These are phyloP conservation scores for Scleroderma bovista DNA, from an alignment of 768 basidiomycete genomes.

Conservation along the genomic window DNA sequence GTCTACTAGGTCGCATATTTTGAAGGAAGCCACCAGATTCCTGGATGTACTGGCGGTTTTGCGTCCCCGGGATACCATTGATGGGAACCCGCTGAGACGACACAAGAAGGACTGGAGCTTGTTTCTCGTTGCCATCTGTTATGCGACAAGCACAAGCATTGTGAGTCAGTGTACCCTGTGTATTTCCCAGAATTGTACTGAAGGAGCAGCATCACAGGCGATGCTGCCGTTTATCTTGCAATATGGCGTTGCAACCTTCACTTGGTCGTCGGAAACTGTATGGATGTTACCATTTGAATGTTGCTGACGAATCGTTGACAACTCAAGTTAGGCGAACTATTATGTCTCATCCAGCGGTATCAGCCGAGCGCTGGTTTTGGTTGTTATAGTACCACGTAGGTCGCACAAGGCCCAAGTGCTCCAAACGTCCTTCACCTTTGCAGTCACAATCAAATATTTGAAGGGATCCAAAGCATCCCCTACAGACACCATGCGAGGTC, in stretches of 20 bases:
- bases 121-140: slow-evolving; percentile 47
- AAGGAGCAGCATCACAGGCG: slow-evolving; percentile 35
- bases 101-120: slow-evolving; percentile 60
- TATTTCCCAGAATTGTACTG: neutral
- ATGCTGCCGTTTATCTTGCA: slow-evolving; percentile 56
- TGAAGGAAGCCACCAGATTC: slow-evolving; percentile 51
- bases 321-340: slow-evolving; percentile 55
- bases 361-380: slow-evolving; percentile 49
- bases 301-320: slow-evolving; percentile 1
- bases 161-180: slow-evolving; percentile 35
- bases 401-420: slow-evolving; percentile 1
- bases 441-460: slow-evolving; percentile 51
- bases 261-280: slow-evolving; percentile 64
- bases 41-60: slow-evolving; percentile 69
- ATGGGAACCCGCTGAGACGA: slow-evolving; percentile 36
- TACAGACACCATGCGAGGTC: slow-evolving; percentile 9
- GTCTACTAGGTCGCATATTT: slow-evolving; percentile 5
- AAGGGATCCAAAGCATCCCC: slow-evolving; percentile 36
- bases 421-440: neutral
- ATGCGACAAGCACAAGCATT: slow-evolving; percentile 39
- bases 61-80: slow-evolving; percentile 34
- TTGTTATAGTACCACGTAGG: slow-evolving; percentile 57
- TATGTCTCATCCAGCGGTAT: slow-evolving; percentile 54
- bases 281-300: slow-evolving; percentile 10
- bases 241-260: slow-evolving; percentile 67